Base-by-base conservation (phyloP, 2,329 filamentous ascomycete genomes). In the Metarhizium rileyi region DNA sequence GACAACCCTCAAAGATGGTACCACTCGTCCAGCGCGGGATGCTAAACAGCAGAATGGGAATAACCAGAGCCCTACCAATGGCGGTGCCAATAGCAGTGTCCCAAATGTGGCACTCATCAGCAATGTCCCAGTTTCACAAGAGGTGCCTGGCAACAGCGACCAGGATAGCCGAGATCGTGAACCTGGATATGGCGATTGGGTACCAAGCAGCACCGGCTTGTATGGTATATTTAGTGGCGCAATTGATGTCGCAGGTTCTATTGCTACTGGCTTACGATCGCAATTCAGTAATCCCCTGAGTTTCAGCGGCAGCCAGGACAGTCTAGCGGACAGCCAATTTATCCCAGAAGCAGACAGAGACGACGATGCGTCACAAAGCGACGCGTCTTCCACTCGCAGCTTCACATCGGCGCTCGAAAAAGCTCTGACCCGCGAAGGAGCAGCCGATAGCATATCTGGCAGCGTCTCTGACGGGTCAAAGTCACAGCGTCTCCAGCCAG, bases 221-320 rank as follows among this genome's bases (percentile, higher is more conserved):
- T 81, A 80, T 55, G 74, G 72, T 25, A 76, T 81, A 63, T 72
- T 81, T 35, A 69, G 71, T 20, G 72, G 73, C 14, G 77, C 74
- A 16, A 68, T 81, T 26, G 73, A 70, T 3, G 68, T 68, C 5
- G 78, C 77, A 8, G 71, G 72, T 14, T 74, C 72, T 0, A 70
- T 69, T 5, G 65, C 71, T 12, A 65, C 61, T 14, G 59, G 65
- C 7, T 53, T 71, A 3, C 58, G 62, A 8, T 58, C 57, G 40
- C 61, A 62, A 22, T 60, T 65, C 38, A 58, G 58, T 25, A 59
- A 53, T 23, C 57, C 59, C 9, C 57, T 60, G 0, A 61, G 62
- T 46, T 50, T 59, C 18, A 52, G 52, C 4, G 56, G 56, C 18
- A 63, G 57, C 22, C 57, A 63, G 9, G 60, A 57, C 3, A 63